Conservation (phyloP, 495 filamentous ascomycete genomes). For the Neurospora sp. region DNA sequence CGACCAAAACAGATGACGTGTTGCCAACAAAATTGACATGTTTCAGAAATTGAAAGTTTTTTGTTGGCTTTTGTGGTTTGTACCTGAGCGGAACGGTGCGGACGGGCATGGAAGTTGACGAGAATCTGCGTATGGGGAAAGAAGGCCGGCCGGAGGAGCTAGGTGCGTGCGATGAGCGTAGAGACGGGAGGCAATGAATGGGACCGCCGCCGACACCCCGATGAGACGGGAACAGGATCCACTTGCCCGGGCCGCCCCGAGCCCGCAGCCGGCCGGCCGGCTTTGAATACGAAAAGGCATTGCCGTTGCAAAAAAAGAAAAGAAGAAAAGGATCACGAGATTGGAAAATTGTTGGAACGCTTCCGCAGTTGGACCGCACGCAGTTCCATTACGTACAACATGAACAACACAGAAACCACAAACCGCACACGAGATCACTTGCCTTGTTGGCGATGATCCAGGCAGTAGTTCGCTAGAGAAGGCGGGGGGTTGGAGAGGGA, state of each 20-base stretch:
- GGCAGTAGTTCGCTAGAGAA: too few relatives aligned
- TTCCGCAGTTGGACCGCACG: not conserved
- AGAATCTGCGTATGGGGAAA: not conserved
- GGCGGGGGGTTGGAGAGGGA: not conserved
- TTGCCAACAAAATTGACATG: not conserved
- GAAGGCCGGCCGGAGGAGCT: not conserved
- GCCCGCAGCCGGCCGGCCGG: not conserved
- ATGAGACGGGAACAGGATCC: not conserved
- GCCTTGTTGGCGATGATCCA: not conserved
- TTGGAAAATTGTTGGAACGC: not conserved
- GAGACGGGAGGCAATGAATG: not conserved
- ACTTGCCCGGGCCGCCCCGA: not conserved
- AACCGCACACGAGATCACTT: not conserved
- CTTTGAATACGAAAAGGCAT: not conserved
- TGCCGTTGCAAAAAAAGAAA: not conserved
- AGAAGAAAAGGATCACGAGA: not conserved
- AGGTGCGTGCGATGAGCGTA: not conserved
- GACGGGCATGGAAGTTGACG: not conserved
- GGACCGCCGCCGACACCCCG: not conserved
- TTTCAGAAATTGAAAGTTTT: not conserved
- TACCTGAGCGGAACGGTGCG: not conserved
- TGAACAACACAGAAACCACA: not conserved
- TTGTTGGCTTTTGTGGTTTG: not conserved
- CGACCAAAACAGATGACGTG: not conserved
- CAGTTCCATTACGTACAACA: not conserved